phyloP scores from a whole-genome alignment of 202 grass and related monocot genomes.

The Digitaria exilis region DNA sequence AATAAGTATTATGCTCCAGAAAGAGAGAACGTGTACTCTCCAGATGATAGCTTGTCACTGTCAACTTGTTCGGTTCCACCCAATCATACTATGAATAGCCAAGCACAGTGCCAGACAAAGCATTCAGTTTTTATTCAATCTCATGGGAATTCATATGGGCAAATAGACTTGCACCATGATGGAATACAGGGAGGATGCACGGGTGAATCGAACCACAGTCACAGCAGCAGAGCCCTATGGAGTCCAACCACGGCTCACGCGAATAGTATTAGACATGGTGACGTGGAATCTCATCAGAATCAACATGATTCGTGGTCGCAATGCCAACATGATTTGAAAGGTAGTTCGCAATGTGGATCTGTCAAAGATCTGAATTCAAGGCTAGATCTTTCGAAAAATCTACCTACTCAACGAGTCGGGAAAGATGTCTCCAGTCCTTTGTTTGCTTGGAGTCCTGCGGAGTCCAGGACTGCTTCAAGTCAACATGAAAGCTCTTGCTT shows the following conservation, averaged over 20 bases:
- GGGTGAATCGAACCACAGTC: slow-evolving; percentile 52
- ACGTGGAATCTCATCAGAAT: slow-evolving; percentile 45
- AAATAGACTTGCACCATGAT: slow-evolving; percentile 41
- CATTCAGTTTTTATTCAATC: slow-evolving; percentile 35
- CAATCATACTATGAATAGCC: slow-evolving; percentile 41
- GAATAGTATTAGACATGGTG: slow-evolving; percentile 40
- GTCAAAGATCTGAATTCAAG: slow-evolving; percentile 48
- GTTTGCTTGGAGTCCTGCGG: slow-evolving; percentile 52
- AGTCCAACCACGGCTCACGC: slow-evolving; percentile 35
- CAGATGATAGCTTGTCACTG: slow-evolving; percentile 48
- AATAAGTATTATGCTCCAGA: slow-evolving; percentile 43
- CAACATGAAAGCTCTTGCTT: slow-evolving; percentile 62
- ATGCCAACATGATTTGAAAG: slow-evolving; percentile 42
- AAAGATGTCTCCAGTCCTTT: slow-evolving; percentile 46
- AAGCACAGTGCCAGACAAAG: slow-evolving; percentile 32
- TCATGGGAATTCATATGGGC: slow-evolving; percentile 42
- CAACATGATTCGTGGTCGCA: slow-evolving; percentile 39
- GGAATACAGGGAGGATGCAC: slow-evolving; percentile 43
- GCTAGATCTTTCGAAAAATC: slow-evolving; percentile 24
- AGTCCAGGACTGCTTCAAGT: slow-evolving; percentile 56
- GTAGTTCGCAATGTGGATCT: slow-evolving; percentile 38
- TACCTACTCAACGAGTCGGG: slow-evolving; percentile 38
- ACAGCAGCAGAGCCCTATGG: slow-evolving; percentile 41
- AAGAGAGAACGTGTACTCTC: slow-evolving; percentile 36
- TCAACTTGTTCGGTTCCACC: slow-evolving; percentile 47